Conservation (phyloP, 768 basidiomycete species). For the Mycena metata region DNA sequence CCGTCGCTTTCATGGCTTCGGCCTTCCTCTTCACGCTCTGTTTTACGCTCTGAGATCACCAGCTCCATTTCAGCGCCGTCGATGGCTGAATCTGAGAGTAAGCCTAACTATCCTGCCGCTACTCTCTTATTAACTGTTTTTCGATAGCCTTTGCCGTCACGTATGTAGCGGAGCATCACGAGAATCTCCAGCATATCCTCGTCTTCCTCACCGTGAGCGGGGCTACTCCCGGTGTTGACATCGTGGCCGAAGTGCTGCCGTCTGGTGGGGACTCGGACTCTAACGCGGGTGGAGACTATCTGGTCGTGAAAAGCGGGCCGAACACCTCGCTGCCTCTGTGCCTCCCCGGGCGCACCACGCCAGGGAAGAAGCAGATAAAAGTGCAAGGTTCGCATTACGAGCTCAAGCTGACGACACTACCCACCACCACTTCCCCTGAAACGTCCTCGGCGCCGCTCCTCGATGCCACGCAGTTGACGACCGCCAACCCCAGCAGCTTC, state of each 20-base stretch:
- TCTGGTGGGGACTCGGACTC: constrained; percentile 54
- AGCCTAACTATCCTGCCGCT: constrained; percentile 1
- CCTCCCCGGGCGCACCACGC: constrained; percentile 67
- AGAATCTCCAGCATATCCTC: constrained; percentile 84
- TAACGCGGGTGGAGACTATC: constrained; percentile 62
- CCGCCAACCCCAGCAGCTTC: constrained; percentile 72
- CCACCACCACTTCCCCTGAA: constrained; percentile 42
- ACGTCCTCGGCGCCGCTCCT: constrained; percentile 63
- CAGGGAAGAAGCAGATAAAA: constrained; percentile 73
- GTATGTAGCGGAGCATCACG: constrained; percentile 84
- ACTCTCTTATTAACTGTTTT: constrained; percentile 19
- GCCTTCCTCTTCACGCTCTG: constrained; percentile 50
- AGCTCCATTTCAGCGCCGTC: constrained; percentile 34
- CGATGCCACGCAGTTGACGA: constrained; percentile 75
- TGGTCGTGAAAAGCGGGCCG: constrained; percentile 73
- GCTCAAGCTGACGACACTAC: constrained; percentile 69
- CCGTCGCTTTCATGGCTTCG: constrained; percentile 72
- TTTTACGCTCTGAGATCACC: constrained; percentile 39
- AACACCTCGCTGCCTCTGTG: constrained; percentile 69
- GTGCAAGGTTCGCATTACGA: constrained; percentile 75
- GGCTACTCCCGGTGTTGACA: constrained; percentile 60
- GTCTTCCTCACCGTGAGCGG: constrained; percentile 77
- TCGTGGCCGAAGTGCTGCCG: constrained; percentile 77
- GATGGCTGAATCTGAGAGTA: constrained; percentile 40
- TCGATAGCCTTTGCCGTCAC: constrained; percentile 58